Conservation (phyloP, 2,329 filamentous ascomycete genomes). For the Aureobasidium sp. region DNA sequence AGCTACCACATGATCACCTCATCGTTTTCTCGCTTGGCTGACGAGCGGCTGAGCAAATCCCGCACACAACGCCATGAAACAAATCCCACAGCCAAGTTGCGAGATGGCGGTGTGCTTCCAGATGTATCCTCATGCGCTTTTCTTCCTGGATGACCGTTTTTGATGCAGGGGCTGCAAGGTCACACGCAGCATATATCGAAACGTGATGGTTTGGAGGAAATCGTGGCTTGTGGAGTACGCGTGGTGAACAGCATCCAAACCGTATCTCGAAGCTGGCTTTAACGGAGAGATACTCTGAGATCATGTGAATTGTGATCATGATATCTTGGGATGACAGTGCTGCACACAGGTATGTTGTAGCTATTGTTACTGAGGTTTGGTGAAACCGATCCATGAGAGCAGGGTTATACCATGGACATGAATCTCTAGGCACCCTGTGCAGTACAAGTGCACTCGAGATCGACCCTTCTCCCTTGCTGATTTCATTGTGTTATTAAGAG, state of each 20-base stretch:
- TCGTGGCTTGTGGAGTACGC: neutral
- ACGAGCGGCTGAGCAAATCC: neutral
- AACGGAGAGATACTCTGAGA: too few relatives aligned
- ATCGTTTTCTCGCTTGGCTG: neutral
- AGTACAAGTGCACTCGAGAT: too few relatives aligned
- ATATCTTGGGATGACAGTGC: too few relatives aligned
- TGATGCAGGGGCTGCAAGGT: slow-evolving; percentile 1
- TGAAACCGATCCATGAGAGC: too few relatives aligned
- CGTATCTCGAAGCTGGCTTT: neutral
- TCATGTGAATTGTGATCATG: too few relatives aligned
- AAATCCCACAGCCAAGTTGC: neutral
- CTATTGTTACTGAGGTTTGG: too few relatives aligned
- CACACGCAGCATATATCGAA: neutral
- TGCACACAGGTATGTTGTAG: too few relatives aligned
- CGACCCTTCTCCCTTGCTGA: too few relatives aligned
- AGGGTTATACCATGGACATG: too few relatives aligned
- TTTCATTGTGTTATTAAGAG: too few relatives aligned
- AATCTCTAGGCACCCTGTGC: too few relatives aligned
- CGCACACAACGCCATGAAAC: neutral
- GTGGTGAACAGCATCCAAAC: neutral
- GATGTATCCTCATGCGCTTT: neutral
- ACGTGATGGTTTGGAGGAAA: neutral
- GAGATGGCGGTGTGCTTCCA: neutral
- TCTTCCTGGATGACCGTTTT: neutral
- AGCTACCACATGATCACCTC: neutral